These are phyloP conservation scores for Theobroma grandiflorum DNA, from an alignment of 441 rosid genomes.

Conservation along the genomic window DNA sequence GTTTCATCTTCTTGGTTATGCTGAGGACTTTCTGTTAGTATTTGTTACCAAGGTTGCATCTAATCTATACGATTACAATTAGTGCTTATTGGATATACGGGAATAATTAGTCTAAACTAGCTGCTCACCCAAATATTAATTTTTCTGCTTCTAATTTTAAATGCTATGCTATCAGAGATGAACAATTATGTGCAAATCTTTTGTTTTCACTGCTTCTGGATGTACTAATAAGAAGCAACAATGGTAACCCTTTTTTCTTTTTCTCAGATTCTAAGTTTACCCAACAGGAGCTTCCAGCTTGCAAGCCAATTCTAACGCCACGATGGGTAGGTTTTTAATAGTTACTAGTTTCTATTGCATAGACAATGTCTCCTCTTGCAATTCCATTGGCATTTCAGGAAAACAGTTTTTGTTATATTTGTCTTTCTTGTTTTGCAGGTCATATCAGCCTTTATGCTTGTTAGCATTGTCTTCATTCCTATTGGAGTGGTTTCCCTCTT, in stretches of 20 bases:
- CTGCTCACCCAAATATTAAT: background rate
- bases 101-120: background rate
- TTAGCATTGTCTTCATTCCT: constrained; percentile 88
- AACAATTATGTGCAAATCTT: background rate
- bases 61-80: background rate
- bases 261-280: constrained; percentile 90
- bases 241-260: constrained; percentile 8
- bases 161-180: background rate
- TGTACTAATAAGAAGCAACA: background rate
- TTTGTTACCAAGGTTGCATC: background rate
- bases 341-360: background rate
- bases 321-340: constrained; percentile 69
- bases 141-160: background rate
- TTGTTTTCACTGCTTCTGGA: background rate
- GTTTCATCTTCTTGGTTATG: background rate
- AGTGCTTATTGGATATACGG: background rate
- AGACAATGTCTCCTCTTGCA: background rate
- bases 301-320: constrained; percentile 98
- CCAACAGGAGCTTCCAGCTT: constrained; percentile 98
- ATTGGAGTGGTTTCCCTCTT: constrained; percentile 83
- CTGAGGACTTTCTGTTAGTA: too few species aligned
- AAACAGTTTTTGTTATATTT: constrained; percentile 1
- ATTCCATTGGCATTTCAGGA: background rate
- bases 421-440: constrained; percentile 55
- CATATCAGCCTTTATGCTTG: constrained; percentile 84